phyloP scores from a whole-genome alignment of 148 eudicot species.

The Polygonum aviculare region DNA sequence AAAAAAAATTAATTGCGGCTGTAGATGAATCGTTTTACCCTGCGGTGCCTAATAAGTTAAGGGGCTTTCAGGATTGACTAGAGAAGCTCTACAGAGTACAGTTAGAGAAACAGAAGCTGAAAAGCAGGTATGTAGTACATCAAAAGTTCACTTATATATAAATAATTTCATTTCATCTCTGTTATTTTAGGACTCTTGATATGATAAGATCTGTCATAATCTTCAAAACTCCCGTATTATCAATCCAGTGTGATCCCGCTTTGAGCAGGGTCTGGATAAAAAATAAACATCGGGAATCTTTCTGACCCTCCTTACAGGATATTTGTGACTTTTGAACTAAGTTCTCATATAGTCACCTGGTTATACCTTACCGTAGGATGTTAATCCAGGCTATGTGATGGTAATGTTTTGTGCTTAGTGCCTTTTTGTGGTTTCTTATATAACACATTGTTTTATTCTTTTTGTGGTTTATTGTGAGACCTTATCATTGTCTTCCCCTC shows the following conservation, averaged over 20 bases:
- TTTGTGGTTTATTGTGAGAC: no score
- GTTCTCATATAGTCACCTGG: background rate
- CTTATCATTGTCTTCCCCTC: background rate
- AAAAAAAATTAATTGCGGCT: background rate
- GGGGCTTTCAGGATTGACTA: conserved; percentile 55
- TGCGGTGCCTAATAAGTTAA: background rate
- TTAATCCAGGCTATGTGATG: background rate
- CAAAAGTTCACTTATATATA: background rate
- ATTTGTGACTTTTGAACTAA: no score
- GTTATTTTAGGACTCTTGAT: background rate
- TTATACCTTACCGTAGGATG: background rate
- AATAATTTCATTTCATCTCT: background rate
- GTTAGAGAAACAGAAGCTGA: conserved; percentile 76
- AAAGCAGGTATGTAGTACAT: conserved; percentile 41
- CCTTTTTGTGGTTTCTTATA: no score
- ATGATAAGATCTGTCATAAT: no score
- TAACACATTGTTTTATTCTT: no score
- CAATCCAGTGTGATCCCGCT: no score
- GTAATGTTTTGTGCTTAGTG: no score
- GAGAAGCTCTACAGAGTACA: conserved; percentile 62
- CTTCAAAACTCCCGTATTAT: no score
- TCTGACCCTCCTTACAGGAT: no score
- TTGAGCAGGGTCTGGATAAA: no score
- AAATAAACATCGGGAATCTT: no score
- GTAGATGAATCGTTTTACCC: background rate